Evolutionary conservation across 1,284 basidiomycete species (phyloP), one percentile per base, ranked within the genome.

Genomic region (Sphaerobolus stellatus): DNA sequence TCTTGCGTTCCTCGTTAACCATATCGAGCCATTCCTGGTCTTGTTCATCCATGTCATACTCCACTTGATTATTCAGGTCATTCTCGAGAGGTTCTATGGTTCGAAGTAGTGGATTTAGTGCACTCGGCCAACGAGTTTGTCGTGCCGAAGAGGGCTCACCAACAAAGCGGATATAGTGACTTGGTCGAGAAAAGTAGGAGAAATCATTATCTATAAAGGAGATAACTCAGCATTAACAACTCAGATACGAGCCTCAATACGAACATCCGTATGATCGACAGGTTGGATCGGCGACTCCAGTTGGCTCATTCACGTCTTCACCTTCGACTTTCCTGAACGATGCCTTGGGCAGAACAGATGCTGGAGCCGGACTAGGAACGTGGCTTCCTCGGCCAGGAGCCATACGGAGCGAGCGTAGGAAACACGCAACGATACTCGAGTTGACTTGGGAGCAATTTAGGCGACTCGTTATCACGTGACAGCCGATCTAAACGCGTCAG

Each of bases 11-110:
- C 6, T 71, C 65, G 64, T 99, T 99, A 61, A 95, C 74, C 0
- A 77, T 75, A 61, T 97, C 91, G 5, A 99, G 82, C 97, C 97
- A 99, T 69, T 94, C 91, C 69, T 94, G 87, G 71, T 98, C 96
- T 82, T 98, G 96, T 68, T 98, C 97, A 66, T 99, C 97, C 95
- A 99, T 99, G 69, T 99, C 97, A 76, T 99, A 99, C 70, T 99
- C 97, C 45, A 98, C 96, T 66, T 96, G 94, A 45, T 84, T 83
- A 9, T 90, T 89, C 28, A 98, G 82, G 60, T 99, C 97, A 51
- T 83, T 85, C 69, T 99, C 96, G 61, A 96, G 78, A 0, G 96
- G 96, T 66, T 98, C 96, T 94, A 59, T 18, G 36, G 18, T 13
- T 16, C 9, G n/a, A n/a, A n/a, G n/a, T 24, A 13, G 13, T 40